Percentiles rank a stretch among this genome's conserved stretches.
Conservation (phyloP, 73 alveolate species). For the Uronychia setigera region DNA sequence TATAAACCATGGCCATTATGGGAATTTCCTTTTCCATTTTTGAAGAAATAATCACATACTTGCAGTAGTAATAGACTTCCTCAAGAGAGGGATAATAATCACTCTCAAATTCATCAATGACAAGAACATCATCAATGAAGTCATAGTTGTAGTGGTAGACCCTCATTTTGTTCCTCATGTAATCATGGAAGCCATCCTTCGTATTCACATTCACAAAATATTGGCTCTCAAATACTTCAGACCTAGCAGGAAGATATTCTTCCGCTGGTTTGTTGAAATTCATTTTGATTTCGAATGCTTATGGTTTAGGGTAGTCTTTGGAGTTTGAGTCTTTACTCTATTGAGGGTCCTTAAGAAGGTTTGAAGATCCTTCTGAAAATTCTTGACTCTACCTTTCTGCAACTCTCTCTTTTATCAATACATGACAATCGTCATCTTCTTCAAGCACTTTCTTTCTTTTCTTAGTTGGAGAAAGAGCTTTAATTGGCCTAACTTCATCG, state of each 20-base stretch:
- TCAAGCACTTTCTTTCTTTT: constrained; percentile 8
- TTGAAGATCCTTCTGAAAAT: not conserved
- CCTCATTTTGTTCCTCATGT: constrained; percentile 45
- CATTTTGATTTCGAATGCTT: not conserved
- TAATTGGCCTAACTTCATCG: not conserved
- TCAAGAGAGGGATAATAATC: constrained; percentile 62
- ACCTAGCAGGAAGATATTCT: not conserved
- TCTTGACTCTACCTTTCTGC: not conserved
- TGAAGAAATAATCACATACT: constrained; percentile 90
- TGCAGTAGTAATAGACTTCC: constrained; percentile 89
- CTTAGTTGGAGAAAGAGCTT: not conserved
- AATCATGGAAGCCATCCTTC: constrained; percentile 57
- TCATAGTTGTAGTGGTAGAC: constrained; percentile 49
- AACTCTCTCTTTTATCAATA: not conserved
- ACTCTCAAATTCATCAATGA: constrained; percentile 21
- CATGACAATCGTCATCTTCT: constrained; percentile 2
- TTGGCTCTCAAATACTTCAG: constrained; percentile 7
- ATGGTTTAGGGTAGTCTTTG: not conserved
- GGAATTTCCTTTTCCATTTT: constrained; percentile 97
- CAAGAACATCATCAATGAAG: constrained; percentile 24
- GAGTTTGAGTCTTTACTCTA: not conserved
- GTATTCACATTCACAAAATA: constrained; percentile 47
- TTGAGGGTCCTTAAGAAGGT: not conserved
- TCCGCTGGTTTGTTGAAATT: not conserved
- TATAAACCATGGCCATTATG: constrained; percentile 90